phyloP scores from a whole-genome alignment of 805 yeast species.

The Ogataea methylovora region DNA sequence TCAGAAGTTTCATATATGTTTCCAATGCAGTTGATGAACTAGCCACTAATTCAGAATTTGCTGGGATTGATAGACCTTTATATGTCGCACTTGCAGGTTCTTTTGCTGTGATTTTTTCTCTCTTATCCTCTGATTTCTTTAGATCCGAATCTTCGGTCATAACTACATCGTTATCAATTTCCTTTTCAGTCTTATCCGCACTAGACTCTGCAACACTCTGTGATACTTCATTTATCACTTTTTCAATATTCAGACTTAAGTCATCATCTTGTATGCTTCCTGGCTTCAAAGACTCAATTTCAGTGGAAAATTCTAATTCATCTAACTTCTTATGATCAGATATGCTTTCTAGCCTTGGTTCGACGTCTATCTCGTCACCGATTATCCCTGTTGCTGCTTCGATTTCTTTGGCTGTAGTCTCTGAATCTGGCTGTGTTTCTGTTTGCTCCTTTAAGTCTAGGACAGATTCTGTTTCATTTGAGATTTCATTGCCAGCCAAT shows the following conservation, averaged over 20 bases:
- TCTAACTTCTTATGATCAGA: too few relatives aligned
- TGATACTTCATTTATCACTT: constrained; percentile 17
- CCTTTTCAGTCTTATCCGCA: not conserved
- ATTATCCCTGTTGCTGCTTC: too few relatives aligned
- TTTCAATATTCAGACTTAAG: constrained; percentile 19
- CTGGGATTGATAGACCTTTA: constrained; percentile 26
- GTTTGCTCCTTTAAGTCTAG: too few relatives aligned
- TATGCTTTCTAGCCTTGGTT: too few relatives aligned
- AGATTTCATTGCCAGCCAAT: too few relatives aligned
- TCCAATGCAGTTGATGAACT: constrained; percentile 4
- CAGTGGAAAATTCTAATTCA: too few relatives aligned
- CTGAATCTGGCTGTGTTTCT: too few relatives aligned
- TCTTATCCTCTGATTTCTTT: not conserved
- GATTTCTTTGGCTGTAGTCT: too few relatives aligned
- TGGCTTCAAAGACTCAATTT: too few relatives aligned
- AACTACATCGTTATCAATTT: not conserved
- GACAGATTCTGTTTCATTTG: too few relatives aligned
- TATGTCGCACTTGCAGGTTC: constrained; percentile 5
- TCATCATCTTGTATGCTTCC: constrained; percentile 16
- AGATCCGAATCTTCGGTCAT: not conserved
- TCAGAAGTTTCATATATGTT: constrained; percentile 3
- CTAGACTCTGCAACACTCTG: too few relatives aligned
- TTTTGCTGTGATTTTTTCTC: not conserved
- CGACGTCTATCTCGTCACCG: too few relatives aligned
- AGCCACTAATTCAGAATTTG: constrained; percentile 25